Base-by-base conservation (phyloP, 441 rosid genomes). In the Gossypium lobatum region DNA sequence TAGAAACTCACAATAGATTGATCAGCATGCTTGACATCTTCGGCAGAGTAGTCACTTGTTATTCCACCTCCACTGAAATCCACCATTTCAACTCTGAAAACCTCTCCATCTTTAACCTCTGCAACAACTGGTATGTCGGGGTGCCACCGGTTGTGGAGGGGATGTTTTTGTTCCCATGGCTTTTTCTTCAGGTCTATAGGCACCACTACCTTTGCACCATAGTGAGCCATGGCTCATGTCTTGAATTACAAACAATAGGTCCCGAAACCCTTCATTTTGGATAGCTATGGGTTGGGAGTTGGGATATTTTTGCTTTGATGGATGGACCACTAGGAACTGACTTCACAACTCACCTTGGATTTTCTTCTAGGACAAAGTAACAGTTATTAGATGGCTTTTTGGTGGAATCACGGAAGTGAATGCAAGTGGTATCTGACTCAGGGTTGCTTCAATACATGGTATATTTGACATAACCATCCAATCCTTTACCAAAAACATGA, bases 181-280 rank as follows among this genome's bases (percentile, higher is more conserved):
- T 88, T 80, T 93, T 86, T 92, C 87, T 81, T 88, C 77, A 90
- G 70, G 78, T 92, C 98, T 55, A 89, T 77, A 13, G 92, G 89
- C 70, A 91, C 84, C 55, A 87, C 82, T 46, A 90, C 16, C 72
- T 84, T 80, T 18, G 93, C 65, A 45, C 89, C 89, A 54, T 65
- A 69, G 28, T 78, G 52, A 46, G 79, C 80, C 85, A 83, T 83
- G 69, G 21, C 76, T 60, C 39, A 48, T 31, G n/a, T 1, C 54
- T 17, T 55, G 61, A 58, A 52, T 6, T n/a, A 52, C 18, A 52
- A 52, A 52, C 20, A 50, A 42, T 42, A 42, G 48, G 48, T 10
- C 14, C 48, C 48, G 14, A 42, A 42, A 42, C 14, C 48, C 48
- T 42, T 42, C 48, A 42, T 37, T 48, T 16, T 72, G 70, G 72